Evolutionary conservation across 2,329 filamentous ascomycete species (phyloP), one percentile per base, ranked within the genome.

Genomic region (Venturia aucupariae): DNA sequence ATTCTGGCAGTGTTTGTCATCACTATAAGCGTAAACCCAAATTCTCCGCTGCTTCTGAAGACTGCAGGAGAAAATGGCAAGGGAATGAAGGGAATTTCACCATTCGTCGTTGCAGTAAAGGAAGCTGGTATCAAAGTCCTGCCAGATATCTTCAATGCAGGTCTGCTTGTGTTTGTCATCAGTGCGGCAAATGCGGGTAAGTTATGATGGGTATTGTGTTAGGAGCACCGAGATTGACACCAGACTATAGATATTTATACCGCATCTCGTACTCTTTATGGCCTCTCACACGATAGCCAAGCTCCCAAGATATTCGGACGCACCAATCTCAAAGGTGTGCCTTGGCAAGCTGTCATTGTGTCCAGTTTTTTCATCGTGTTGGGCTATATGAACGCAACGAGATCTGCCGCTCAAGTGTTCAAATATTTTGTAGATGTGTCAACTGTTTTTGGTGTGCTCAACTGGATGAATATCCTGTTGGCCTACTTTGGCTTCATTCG

Each of bases 371-470:
- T 80, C 65, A 71, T 74, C 27, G 65, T 69, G 1, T 69, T 80
- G 1, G 78, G 74, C 0, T 80, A 75, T 69, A 71, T 80, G 68
- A 79, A 77, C 54, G 73, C 74, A 0, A 72, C 70, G 63, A 76
- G 72, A 65, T 70, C 71, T 27, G 70, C 77, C 0, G 66, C 73
- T 3, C 72, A 70, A 0, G 76, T 79, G 0, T 78, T 80, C 54
- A 72, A 71, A 0, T 79, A 79, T 67, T 73, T 80, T 24, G 74
- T 78, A 15, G 76, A 73, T 46, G 70, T 80, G 2, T 74, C 78
- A 27, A 79, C 78, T 0, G 74, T 79, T 1, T 78, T 79, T 64
- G 77, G 75, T 6, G 73, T 76, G 15, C 71, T 80, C 41, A 78
- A 78, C 69, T 80, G 78, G 76, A 66, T 79, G 22, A 72, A 73